Conservation (phyloP, 306 rosid species). For the Calophaca sinica region DNA sequence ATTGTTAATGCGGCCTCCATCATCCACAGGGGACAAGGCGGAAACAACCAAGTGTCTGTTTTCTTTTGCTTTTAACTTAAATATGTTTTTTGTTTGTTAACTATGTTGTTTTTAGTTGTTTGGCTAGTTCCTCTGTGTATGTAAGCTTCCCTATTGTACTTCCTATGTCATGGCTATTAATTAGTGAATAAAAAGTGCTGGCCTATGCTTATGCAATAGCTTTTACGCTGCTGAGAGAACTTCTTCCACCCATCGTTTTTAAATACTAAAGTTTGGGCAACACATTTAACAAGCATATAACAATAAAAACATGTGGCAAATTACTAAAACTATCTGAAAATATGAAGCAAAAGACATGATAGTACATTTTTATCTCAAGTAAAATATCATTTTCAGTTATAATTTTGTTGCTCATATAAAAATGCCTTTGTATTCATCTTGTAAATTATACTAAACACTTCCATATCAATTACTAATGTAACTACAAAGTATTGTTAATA, state of each 20-base stretch:
- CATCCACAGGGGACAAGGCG: neutral
- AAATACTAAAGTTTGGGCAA: neutral
- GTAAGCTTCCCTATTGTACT: too few species aligned
- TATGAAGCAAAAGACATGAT: too few species aligned
- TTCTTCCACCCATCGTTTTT: neutral
- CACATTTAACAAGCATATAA: too few species aligned
- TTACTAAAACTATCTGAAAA: too few species aligned
- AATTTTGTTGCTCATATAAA: conserved; percentile 19
- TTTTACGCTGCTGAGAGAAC: conserved; percentile 1
- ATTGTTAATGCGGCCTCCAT: neutral
- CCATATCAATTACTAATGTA: conserved; percentile 14
- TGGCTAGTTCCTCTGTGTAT: neutral
- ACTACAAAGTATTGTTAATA: conserved; percentile 11
- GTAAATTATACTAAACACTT: conserved; percentile 1
- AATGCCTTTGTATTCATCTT: conserved; percentile 28
- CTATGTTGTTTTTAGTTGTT: neutral
- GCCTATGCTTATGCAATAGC: neutral
- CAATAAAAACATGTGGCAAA: too few species aligned
- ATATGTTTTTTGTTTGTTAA: neutral
- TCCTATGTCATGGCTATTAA: too few species aligned
- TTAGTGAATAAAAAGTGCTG: too few species aligned
- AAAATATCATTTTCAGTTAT: neutral
- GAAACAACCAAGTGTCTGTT: neutral
- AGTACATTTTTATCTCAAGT: too few species aligned
- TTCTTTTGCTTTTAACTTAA: neutral